Evolutionary conservation across 2,329 filamentous ascomycete genomes (phyloP).

Genomic region (Elsinoe batatas): DNA sequence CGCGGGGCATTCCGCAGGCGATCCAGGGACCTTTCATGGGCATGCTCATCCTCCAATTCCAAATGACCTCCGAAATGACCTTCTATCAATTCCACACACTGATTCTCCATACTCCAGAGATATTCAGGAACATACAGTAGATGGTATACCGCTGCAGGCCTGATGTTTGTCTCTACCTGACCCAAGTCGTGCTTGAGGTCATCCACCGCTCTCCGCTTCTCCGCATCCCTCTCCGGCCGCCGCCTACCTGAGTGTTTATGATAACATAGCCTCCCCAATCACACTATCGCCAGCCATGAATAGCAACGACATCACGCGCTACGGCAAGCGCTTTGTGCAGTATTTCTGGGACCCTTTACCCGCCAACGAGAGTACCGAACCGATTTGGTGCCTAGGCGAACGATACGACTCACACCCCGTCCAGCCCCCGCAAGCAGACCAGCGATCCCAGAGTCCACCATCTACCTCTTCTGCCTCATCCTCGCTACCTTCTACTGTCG

Average conservation of each 20-base stretch:
- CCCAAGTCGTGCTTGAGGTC: neutral
- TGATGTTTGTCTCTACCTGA: neutral
- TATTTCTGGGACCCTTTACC: slow-evolving; percentile 90
- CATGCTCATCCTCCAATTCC: slow-evolving; percentile 2
- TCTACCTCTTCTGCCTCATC: slow-evolving; percentile 24
- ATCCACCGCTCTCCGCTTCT: neutral
- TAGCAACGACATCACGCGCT: slow-evolving; percentile 64
- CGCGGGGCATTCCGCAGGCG: slow-evolving; percentile 1
- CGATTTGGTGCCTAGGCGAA: slow-evolving; percentile 73
- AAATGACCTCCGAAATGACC: slow-evolving; percentile 1
- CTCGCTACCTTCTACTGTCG: slow-evolving; percentile 22
- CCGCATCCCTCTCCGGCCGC: slow-evolving; percentile 9
- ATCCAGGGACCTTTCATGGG: neutral
- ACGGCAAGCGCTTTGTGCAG: slow-evolving; percentile 69
- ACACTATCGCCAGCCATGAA: slow-evolving; percentile 38
- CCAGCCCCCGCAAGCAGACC: slow-evolving; percentile 18
- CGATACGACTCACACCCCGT: slow-evolving; percentile 37
- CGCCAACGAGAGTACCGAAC: slow-evolving; percentile 62
- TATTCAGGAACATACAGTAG: neutral
- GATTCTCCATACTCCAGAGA: neutral
- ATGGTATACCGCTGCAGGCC: neutral
- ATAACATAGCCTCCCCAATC: neutral
- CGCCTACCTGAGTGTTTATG: neutral
- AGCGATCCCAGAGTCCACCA: slow-evolving; percentile 20
- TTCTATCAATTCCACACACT: neutral